Base-by-base conservation (phyloP, 2,329 filamentous ascomycete species). In the Paramyrothecium roridum region DNA sequence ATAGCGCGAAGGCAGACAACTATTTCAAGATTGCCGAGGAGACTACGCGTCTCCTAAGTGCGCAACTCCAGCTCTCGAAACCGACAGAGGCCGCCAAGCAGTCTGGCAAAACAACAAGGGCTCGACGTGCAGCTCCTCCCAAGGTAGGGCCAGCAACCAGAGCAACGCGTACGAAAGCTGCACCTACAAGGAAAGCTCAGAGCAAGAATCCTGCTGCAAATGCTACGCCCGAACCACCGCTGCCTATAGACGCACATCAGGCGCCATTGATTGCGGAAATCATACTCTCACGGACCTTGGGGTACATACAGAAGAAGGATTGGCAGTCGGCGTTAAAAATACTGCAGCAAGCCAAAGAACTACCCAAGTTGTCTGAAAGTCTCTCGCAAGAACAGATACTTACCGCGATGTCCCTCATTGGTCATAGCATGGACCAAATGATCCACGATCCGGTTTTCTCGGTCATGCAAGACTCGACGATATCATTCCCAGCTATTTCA, bases 391-490 rank as follows among this genome's bases (percentile, higher is more conserved):
- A 84, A 55, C 82, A 85, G 43, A 79, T 90, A 54, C 79, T 84
- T 12, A 84, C 83, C 55, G 90, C 89, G 20, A 85, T 85, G 53
- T 84, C 88, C 48, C 81, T 89, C 47, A 77, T 91, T 57, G 80
- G 84, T 17, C 82, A 88, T 68, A 89, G 87, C 58, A 79, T 89
- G 63, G 84, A 88, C 49, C 81, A 88, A 64, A 90, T 96, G 77
- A 82, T 86, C 13, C 81, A 83, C 4, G 90, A 96, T 70, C 87
- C 93, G 3, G 88, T 95, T 3, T 96, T 93, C 70, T 96, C 91
- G 19, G 89, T 93, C 11, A 82, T 98, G 17, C 90, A 93, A 48
- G 95, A 99, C 65, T 97, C 95, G 1, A 96, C 92, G 0, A 86
- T 97, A 23, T 96, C 92, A 0, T 88, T 93, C 57, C 91, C 93